phyloP scores from a whole-genome alignment of 2,329 filamentous ascomycete genomes.

The Epichloe uncinata region DNA sequence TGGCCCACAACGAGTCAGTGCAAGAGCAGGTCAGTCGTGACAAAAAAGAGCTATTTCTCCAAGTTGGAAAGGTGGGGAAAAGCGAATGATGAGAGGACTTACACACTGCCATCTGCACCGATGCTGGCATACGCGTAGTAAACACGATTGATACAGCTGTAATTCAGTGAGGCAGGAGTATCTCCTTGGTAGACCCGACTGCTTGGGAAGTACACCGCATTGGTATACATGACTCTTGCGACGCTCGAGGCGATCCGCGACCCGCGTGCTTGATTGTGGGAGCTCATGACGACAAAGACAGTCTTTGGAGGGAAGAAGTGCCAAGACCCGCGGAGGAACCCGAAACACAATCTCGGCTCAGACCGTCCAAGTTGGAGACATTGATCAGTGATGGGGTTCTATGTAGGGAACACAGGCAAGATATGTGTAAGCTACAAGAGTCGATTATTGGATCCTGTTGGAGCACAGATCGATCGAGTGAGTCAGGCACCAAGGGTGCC shows the following conservation, averaged over 20 bases:
- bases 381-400: too few species aligned
- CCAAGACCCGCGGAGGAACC: neutral
- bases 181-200: constrained; percentile 59
- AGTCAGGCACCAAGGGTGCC: too few species aligned
- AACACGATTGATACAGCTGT: constrained; percentile 51
- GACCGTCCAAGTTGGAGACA: too few species aligned
- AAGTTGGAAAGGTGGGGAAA: too few species aligned
- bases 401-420: constrained; percentile 10
- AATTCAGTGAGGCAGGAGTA: constrained; percentile 60
- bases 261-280: constrained; percentile 29
- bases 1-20: constrained; percentile 8
- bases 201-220: constrained; percentile 79
- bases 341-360: too few species aligned
- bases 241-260: constrained; percentile 31
- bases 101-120: constrained; percentile 51
- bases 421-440: constrained; percentile 3
- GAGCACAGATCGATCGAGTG: neutral
- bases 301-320: neutral
- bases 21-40: too few species aligned
- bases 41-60: too few species aligned
- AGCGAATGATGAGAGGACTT: constrained; percentile 20
- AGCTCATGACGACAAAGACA: constrained; percentile 20
- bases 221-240: constrained; percentile 41
- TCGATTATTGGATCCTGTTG: neutral
- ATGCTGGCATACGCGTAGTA: constrained; percentile 23